Percentiles rank a stretch among this genome's conserved stretches.
Evolutionary conservation across 106 monocot genomes (phyloP).

Genomic region (Cymbidium sinense): DNA sequence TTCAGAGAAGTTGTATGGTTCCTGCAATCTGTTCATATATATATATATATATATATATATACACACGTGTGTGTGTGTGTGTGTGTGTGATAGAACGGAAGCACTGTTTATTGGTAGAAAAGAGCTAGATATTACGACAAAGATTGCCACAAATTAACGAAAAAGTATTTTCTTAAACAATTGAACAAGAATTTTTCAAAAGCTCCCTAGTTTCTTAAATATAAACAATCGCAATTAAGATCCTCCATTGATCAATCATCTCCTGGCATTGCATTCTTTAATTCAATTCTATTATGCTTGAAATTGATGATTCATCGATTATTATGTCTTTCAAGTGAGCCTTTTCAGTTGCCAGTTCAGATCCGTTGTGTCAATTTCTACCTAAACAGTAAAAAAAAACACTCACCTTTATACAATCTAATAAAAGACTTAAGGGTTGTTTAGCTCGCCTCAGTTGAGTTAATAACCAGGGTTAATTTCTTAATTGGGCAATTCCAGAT

Average conservation of each 20-base stretch:
- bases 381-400: background rate
- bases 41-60: too few species aligned
- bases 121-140: background rate
- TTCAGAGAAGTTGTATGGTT: background rate
- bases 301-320: background rate
- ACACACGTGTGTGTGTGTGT: too few species aligned
- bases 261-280: background rate
- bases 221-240: background rate
- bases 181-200: background rate
- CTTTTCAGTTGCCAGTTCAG: background rate
- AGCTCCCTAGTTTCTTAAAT: background rate
- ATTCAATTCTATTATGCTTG: background rate
- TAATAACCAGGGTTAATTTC: background rate
- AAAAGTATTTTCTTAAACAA: background rate
- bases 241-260: background rate
- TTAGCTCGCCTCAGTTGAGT: background rate
- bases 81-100: background rate
- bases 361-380: constrained; percentile 1
- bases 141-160: background rate
- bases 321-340: background rate
- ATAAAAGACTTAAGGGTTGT: background rate
- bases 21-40: background rate
- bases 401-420: background rate
- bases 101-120: background rate
- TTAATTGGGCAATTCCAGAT: background rate